These are phyloP conservation scores for Lentinula novae-zelandiae DNA, from an alignment of 1,284 basidiomycete species.

Conservation along the genomic window DNA sequence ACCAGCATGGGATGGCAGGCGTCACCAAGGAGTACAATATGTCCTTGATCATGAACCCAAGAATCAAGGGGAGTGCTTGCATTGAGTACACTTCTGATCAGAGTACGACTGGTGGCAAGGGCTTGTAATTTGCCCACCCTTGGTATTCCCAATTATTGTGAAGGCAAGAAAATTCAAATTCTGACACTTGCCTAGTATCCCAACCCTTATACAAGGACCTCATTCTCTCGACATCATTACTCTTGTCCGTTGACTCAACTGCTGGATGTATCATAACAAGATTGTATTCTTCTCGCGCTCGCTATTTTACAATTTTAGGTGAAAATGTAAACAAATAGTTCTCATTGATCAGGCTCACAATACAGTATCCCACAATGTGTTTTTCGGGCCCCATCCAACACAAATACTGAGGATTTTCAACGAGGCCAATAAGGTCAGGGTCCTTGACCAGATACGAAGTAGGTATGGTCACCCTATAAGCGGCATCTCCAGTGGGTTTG, in stretches of 20 bases:
- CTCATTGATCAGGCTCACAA: too few species aligned
- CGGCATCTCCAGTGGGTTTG: slow-evolving; percentile 55
- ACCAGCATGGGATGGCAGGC: slow-evolving; percentile 58
- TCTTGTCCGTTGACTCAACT: too few species aligned
- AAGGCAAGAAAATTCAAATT: too few species aligned
- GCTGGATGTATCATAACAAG: slow-evolving; percentile 44
- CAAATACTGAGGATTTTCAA: slow-evolving; percentile 32
- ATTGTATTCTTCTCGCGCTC: slow-evolving; percentile 39
- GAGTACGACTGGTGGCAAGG: too few species aligned
- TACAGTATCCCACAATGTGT: slow-evolving; percentile 41
- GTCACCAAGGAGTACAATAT: background rate
- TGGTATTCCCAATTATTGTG: too few species aligned
- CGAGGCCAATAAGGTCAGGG: slow-evolving; percentile 39
- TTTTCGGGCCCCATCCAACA: slow-evolving; percentile 44
- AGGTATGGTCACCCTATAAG: slow-evolving; percentile 52
- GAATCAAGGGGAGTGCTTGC: slow-evolving; percentile 25
- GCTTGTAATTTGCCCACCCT: too few species aligned
- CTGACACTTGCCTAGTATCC: too few species aligned
- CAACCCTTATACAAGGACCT: too few species aligned
- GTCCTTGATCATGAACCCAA: background rate
- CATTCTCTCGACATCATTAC: too few species aligned
- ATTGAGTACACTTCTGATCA: too few species aligned
- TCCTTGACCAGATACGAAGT: slow-evolving; percentile 41
- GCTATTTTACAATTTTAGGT: too few species aligned
- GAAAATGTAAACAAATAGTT: too few species aligned